Percentiles rank a stretch among this genome's conserved stretches.
phyloP scores from a whole-genome alignment of 495 filamentous ascomycete species.

The Aspergillus conjunctus region DNA sequence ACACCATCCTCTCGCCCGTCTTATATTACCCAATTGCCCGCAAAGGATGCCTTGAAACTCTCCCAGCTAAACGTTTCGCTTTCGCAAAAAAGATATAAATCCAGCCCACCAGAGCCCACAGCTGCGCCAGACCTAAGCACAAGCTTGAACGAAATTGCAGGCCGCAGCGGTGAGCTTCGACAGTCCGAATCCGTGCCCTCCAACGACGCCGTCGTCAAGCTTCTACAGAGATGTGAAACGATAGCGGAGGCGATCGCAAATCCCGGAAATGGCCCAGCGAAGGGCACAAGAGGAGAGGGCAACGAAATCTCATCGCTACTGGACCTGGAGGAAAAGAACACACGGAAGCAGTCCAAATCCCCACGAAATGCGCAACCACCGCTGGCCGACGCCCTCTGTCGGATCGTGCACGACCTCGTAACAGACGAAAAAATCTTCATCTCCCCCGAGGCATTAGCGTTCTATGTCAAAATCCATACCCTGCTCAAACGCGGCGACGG shows the following conservation, averaged over 20 bases:
- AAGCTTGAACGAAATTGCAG: constrained; percentile 32
- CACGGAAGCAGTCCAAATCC: constrained; percentile 25
- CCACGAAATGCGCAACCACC: constrained; percentile 24
- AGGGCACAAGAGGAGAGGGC: constrained; percentile 26
- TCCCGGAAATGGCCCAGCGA: constrained; percentile 30
- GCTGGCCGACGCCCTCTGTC: constrained; percentile 50
- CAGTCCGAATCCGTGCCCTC: constrained; percentile 39
- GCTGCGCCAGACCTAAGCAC: constrained; percentile 16
- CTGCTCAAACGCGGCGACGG: constrained; percentile 69
- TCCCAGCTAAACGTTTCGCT: constrained; percentile 7
- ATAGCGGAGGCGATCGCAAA: constrained; percentile 41
- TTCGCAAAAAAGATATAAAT: constrained; percentile 18
- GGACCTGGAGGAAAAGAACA: constrained; percentile 51
- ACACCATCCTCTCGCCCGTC: constrained; percentile 16
- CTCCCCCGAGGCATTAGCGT: constrained; percentile 64
- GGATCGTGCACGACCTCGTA: constrained; percentile 63
- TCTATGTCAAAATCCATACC: constrained; percentile 72
- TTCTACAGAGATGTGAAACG: constrained; percentile 48
- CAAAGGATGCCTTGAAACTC: constrained; percentile 15
- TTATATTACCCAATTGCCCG: constrained; percentile 24
- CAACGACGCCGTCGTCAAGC: constrained; percentile 41
- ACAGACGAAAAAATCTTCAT: constrained; percentile 81
- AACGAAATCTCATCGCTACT: constrained; percentile 55
- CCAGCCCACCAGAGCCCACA: constrained; percentile 20
- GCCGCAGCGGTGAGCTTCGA: constrained; percentile 33